These are phyloP conservation scores for Rhodomyrtus psidioides DNA, from an alignment of 441 rosid genomes.

Conservation along the genomic window DNA sequence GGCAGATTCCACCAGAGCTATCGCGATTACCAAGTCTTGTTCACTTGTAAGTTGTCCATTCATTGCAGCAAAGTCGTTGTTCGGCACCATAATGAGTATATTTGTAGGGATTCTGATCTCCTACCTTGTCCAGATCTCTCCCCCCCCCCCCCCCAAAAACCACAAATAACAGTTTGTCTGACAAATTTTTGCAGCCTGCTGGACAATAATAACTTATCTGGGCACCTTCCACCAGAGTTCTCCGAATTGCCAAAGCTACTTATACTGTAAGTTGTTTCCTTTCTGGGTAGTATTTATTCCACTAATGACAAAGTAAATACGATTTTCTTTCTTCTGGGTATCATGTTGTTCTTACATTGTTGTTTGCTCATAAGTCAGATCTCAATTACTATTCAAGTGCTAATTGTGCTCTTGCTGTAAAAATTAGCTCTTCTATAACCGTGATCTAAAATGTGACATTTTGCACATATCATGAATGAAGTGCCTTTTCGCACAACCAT, in stretches of 20 bases:
- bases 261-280: conserved; percentile 60
- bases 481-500: neutral
- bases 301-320: neutral
- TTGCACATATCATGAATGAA: neutral
- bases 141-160: neutral
- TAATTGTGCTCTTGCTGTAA: neutral
- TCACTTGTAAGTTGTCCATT: conserved; percentile 75
- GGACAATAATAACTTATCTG: conserved; percentile 87
- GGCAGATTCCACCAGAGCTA: conserved; percentile 83
- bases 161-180: conserved; percentile 2
- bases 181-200: conserved; percentile 56
- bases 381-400: neutral
- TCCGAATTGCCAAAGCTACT: conserved; percentile 56
- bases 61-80: neutral
- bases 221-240: conserved; percentile 81
- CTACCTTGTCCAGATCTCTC: neutral
- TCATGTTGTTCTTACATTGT: neutral
- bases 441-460: neutral
- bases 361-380: neutral
- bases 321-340: neutral
- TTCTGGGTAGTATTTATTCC: neutral
- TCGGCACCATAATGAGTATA: neutral
- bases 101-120: neutral
- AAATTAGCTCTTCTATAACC: neutral
- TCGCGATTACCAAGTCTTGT: conserved; percentile 68